Evolutionary conservation across 768 basidiomycete genomes (phyloP).

Genomic region (Chiua virens): DNA sequence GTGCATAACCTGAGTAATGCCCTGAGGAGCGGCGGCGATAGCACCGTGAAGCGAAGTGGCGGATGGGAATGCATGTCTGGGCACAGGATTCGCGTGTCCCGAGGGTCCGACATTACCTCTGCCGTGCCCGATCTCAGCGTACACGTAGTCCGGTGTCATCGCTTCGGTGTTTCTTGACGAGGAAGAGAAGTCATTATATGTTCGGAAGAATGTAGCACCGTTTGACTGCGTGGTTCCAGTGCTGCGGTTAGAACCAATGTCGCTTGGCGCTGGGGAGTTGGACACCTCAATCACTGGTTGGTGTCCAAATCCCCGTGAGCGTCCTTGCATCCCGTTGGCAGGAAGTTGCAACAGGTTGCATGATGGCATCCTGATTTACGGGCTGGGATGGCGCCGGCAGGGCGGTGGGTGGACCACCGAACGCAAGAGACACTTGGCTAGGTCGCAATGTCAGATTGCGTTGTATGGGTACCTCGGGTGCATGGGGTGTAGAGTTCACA

Average conservation of each 20-base stretch:
- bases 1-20: constrained; percentile 36
- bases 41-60: constrained; percentile 19
- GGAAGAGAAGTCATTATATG: constrained; percentile 48
- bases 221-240: constrained; percentile 52
- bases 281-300: constrained; percentile 64
- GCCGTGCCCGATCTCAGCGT: constrained; percentile 76
- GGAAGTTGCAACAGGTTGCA: constrained; percentile 35
- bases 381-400: constrained; percentile 4
- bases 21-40: constrained; percentile 25
- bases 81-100: constrained; percentile 15
- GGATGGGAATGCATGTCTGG: constrained; percentile 26
- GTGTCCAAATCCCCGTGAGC: constrained; percentile 44
- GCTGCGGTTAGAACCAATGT: constrained; percentile 57
- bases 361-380: constrained; percentile 25
- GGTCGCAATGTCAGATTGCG: constrained; percentile 28
- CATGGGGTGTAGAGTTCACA: constrained; percentile 9
- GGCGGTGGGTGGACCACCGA: constrained; percentile 2
- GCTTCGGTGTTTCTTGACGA: constrained; percentile 51
- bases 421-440: constrained; percentile 12
- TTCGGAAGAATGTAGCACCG: constrained; percentile 61
- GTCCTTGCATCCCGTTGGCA: constrained; percentile 40
- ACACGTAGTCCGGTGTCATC: constrained; percentile 71
- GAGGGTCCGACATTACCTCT: constrained; percentile 43
- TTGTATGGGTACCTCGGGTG: constrained; percentile 31
- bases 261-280: constrained; percentile 59